Evolutionary conservation across 495 filamentous ascomycete species (phyloP).

Genomic region (Hyaloscypha hepaticicola): DNA sequence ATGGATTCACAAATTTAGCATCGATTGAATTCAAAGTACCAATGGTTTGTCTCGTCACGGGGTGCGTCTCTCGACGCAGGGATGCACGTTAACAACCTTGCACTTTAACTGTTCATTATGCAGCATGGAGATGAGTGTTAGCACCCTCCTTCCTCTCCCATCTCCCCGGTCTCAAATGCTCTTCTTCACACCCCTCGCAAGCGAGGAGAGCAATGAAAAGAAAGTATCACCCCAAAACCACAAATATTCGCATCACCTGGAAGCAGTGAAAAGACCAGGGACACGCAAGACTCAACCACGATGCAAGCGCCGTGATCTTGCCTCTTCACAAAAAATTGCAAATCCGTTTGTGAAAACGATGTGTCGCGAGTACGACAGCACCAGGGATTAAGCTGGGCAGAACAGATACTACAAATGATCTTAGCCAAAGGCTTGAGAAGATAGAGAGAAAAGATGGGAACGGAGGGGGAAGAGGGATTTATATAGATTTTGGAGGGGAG

Average conservation of each 20-base stretch:
- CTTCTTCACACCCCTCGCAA: slow-evolving; percentile 3
- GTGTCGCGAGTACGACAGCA: neutral
- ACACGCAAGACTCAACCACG: neutral
- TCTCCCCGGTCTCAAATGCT: neutral
- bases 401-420: slow-evolving; percentile 27
- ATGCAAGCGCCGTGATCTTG: slow-evolving; percentile 1
- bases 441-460: slow-evolving; percentile 1
- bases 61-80: slow-evolving; percentile 1
- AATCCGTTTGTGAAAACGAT: slow-evolving; percentile 12
- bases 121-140: no score
- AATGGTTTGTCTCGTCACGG: slow-evolving; percentile 1
- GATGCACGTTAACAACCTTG: slow-evolving; percentile 1
- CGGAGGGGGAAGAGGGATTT: slow-evolving; percentile 1
- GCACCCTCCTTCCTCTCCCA: neutral
- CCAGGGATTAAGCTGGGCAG: slow-evolving; percentile 25
- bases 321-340: slow-evolving; percentile 11
- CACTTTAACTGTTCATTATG: no score
- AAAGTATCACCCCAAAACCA: no score
- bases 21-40: slow-evolving; percentile 1
- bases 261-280: slow-evolving; percentile 20
- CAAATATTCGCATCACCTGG: slow-evolving; percentile 16
- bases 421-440: slow-evolving; percentile 21
- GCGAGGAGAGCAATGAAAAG: slow-evolving; percentile 10
- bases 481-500: slow-evolving; percentile 13
- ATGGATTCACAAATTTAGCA: slow-evolving; percentile 1